Evolutionary conservation across 1,139 yeast species (phyloP).

Genomic region (Geotrichum australiense): DNA sequence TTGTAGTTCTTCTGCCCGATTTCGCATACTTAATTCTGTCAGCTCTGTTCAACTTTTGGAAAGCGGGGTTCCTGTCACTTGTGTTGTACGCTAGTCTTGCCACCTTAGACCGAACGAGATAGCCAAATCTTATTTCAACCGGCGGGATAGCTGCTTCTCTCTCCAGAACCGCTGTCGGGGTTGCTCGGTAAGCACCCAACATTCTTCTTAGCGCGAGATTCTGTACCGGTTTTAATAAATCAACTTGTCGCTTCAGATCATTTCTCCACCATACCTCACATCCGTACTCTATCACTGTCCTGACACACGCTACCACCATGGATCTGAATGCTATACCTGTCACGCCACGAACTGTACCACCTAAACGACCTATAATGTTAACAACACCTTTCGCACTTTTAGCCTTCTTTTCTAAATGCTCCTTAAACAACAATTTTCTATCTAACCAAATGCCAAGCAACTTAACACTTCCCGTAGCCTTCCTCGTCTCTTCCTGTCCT

Average conservation of each 20-base stretch:
- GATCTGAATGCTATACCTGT: not conserved
- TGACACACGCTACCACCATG: slow-evolving; percentile 3
- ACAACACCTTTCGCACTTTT: slow-evolving; percentile 11
- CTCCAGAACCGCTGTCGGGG: not conserved
- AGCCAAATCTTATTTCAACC: no score
- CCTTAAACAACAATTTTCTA: not conserved
- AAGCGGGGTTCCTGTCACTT: not conserved
- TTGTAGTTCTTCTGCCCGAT: no score
- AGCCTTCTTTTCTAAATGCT: slow-evolving; percentile 1
- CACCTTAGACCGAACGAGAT: not conserved
- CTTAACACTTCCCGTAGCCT: no score
- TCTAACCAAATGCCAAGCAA: slow-evolving; percentile 11
- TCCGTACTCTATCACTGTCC: slow-evolving; percentile 10
- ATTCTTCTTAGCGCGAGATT: not conserved
- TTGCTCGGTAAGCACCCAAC: not conserved
- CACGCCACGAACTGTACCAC: not conserved
- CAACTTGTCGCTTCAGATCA: no score
- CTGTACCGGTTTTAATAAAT: not conserved
- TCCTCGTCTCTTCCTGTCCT: no score
- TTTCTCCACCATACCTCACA: slow-evolving; percentile 5
- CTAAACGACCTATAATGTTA: slow-evolving; percentile 12
- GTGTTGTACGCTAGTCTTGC: not conserved
- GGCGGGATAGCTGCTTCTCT: no score
- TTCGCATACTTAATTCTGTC: no score
- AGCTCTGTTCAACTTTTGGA: not conserved